Conservation (phyloP, 2,329 filamentous ascomycete species). For the Sporothrix euskadiensis region DNA sequence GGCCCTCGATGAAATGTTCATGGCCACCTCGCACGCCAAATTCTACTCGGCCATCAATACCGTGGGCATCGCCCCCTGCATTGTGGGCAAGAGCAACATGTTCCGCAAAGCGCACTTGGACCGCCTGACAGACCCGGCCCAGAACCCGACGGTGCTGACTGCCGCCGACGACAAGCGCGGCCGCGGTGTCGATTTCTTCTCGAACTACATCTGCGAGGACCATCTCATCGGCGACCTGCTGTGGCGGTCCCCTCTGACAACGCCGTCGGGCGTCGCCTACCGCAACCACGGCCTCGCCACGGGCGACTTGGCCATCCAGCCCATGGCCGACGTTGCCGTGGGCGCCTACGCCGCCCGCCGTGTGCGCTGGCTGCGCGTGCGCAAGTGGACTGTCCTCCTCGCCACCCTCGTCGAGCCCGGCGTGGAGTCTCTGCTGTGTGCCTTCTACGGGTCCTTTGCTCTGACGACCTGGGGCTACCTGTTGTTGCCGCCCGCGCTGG, state of each 20-base stretch:
- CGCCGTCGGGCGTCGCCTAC: constrained; percentile 42
- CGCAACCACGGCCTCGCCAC: constrained; percentile 79
- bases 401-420: constrained; percentile 92
- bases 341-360: constrained; percentile 75
- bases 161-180: constrained; percentile 45
- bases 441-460: constrained; percentile 75
- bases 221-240: constrained; percentile 91
- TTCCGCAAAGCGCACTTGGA: constrained; percentile 91
- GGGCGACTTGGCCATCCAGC: constrained; percentile 87
- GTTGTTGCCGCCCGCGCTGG: neutral
- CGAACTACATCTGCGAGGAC: constrained; percentile 90
- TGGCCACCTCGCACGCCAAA: constrained; percentile 90
- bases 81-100: constrained; percentile 98
- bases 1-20: constrained; percentile 89
- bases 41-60: constrained; percentile 98
- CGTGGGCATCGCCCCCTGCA: constrained; percentile 84
- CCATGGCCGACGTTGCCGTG: constrained; percentile 79
- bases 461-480: constrained; percentile 67
- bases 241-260: constrained; percentile 68
- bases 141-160: constrained; percentile 45
- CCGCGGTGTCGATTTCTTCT: constrained; percentile 82
- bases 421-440: constrained; percentile 84
- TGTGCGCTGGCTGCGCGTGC: constrained; percentile 85
- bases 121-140: constrained; percentile 59
- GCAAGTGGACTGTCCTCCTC: constrained; percentile 88